phyloP scores from a whole-genome alignment of 1,284 basidiomycete genomes.

The Microbotryum violaceum region DNA sequence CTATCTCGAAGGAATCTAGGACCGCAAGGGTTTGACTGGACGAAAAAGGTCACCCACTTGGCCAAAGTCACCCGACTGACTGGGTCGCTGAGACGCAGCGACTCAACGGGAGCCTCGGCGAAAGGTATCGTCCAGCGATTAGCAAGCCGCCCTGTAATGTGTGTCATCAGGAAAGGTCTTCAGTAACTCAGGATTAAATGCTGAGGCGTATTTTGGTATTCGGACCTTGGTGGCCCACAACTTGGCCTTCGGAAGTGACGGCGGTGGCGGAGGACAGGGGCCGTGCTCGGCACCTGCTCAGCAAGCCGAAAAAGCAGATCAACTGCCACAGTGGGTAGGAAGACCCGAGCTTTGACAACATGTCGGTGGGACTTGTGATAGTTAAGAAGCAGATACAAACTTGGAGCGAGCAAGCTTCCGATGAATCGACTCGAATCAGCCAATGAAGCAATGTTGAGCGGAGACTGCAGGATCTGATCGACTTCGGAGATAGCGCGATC shows the following conservation, averaged over 20 bases:
- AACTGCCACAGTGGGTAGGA: not conserved
- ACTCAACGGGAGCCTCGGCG: slow-evolving; percentile 19
- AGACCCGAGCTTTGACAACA: no score
- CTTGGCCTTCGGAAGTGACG: slow-evolving; percentile 7
- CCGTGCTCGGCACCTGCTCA: not conserved
- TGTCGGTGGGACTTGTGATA: no score
- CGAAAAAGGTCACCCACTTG: not conserved
- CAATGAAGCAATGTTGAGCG: no score
- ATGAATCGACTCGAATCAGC: no score
- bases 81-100: slow-evolving; percentile 13
- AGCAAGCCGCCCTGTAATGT: not conserved
- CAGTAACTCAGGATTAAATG: not conserved
- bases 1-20: no score
- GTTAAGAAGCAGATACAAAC: no score
- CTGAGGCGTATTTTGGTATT: not conserved
- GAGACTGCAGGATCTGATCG: no score
- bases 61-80: not conserved
- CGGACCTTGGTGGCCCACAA: not conserved
- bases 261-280: not conserved
- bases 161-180: not conserved
- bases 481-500: no score
- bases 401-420: no score
- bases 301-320: not conserved
- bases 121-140: slow-evolving; percentile 29
- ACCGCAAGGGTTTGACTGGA: not conserved